Conservation (phyloP, 495 filamentous ascomycete genomes). For the Xylaria curta region DNA sequence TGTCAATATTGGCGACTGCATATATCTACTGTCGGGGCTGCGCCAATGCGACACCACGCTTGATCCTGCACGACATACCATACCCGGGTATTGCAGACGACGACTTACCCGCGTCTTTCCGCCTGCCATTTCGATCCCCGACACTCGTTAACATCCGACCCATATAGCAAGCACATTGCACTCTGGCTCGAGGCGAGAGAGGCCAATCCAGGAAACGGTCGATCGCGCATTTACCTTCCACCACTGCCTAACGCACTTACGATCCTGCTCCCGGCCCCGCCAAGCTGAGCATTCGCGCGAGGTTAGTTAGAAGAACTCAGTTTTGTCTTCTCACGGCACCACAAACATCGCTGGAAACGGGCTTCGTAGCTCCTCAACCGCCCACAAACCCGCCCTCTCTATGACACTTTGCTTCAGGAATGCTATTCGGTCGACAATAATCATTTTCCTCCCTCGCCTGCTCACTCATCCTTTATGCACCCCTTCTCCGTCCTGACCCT, state of each 20-base stretch:
- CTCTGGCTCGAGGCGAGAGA: background rate
- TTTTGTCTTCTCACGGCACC: background rate
- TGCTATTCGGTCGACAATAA: conserved; percentile 36
- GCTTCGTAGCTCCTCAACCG: background rate
- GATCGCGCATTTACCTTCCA: background rate
- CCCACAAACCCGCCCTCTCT: background rate
- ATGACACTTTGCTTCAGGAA: conserved; percentile 27
- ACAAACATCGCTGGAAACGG: background rate
- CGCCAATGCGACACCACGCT: conserved; percentile 1
- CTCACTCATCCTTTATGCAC: conserved; percentile 70
- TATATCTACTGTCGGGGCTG: conserved; percentile 5
- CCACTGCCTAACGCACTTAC: background rate
- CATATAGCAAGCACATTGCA: background rate
- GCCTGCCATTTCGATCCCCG: background rate
- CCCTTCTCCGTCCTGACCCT: conserved; percentile 91
- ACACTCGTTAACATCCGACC: conserved; percentile 15
- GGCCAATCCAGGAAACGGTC: background rate
- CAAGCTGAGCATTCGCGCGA: background rate
- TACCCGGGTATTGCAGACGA: background rate
- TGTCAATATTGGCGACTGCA: conserved; percentile 13
- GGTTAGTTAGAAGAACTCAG: background rate
- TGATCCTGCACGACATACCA: background rate
- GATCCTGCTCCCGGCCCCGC: background rate
- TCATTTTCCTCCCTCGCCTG: conserved; percentile 12
- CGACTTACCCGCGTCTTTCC: background rate